Base-by-base conservation (phyloP, 1,284 basidiomycete species). In the Somion occarium region DNA sequence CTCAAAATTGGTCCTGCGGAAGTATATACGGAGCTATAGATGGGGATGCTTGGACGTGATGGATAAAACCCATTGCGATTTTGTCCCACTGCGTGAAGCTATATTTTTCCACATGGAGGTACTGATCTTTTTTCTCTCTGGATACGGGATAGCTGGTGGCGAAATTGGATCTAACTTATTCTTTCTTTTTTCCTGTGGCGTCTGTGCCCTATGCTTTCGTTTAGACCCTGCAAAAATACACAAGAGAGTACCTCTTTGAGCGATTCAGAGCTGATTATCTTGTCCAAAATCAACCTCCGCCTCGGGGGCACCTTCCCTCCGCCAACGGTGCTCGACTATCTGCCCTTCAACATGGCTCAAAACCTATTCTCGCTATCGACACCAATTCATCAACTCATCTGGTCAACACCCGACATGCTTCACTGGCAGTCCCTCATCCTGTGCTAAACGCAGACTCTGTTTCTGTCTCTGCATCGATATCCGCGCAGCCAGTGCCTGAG, bases 21-120 rank as follows among this genome's bases (percentile, higher is more conserved):
- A 79, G 64, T 90, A 80, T 66, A 71, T 78, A 41, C 79, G 89
- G 50, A 78, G 67, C 57, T 91, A 86, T 67, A 79, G 88, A 44
- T 91, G 89, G 89, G 89, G 88, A 18, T 77, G 70, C 55, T 72
- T 91, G 59, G 87, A 92, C 65, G 83, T 88, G 46, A 73, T 91
- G 60, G 86, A 92, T 64, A 75, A 76, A 34, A 77, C 66, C 48
- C 90, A 92, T 62, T 85, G 83, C 61, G 89, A 92, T 65, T 92
- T 91, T 66, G 62, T 85, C 42, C 69, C 80, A 45, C 76, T 92
- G 51, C 81, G 88, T 53, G 73, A 74, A 38, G 87, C 86, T 44
- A 79, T 92, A 57, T 89, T 88, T 65, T 83, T 87, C 66, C 86
- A 88, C 66, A 89, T 88, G 85, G 79, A 85, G 78, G 86, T 88